These are phyloP conservation scores for Arthrobotrys sphaeroides DNA, from an alignment of 2,329 filamentous ascomycete species.

Conservation along the genomic window DNA sequence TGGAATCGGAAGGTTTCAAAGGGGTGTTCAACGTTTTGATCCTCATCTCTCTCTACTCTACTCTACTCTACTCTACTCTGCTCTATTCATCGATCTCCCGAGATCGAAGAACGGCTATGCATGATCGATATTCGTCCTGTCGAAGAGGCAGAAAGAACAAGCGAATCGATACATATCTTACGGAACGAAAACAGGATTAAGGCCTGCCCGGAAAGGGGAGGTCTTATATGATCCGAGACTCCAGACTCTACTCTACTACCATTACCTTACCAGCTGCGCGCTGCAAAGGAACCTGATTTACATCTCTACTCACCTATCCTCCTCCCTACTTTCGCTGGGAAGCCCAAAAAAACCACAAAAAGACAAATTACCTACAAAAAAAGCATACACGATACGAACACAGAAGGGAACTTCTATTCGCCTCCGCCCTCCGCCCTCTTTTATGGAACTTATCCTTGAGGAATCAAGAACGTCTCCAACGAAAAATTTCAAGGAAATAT, in stretches of 20 bases:
- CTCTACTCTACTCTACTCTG: constrained; percentile 12
- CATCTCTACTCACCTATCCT: background rate
- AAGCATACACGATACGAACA: background rate
- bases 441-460: background rate
- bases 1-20: background rate
- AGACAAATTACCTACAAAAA: constrained; percentile 1
- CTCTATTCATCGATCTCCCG: background rate
- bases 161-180: too few relatives aligned
- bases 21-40: background rate
- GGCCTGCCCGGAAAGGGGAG: too few relatives aligned
- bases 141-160: too few relatives aligned
- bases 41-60: background rate
- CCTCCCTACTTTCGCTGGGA: background rate
- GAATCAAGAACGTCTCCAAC: background rate
- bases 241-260: too few relatives aligned
- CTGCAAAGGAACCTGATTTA: background rate
- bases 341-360: background rate
- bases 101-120: too few relatives aligned
- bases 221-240: too few relatives aligned
- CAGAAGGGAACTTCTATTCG: constrained; percentile 2
- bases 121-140: too few relatives aligned
- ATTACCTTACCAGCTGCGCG: too few relatives aligned
- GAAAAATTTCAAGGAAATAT: background rate
- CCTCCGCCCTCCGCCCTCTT: background rate
- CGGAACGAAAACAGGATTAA: too few relatives aligned